Conservation (phyloP, 176 grass and related monocot genomes). For the Zea luxurians region DNA sequence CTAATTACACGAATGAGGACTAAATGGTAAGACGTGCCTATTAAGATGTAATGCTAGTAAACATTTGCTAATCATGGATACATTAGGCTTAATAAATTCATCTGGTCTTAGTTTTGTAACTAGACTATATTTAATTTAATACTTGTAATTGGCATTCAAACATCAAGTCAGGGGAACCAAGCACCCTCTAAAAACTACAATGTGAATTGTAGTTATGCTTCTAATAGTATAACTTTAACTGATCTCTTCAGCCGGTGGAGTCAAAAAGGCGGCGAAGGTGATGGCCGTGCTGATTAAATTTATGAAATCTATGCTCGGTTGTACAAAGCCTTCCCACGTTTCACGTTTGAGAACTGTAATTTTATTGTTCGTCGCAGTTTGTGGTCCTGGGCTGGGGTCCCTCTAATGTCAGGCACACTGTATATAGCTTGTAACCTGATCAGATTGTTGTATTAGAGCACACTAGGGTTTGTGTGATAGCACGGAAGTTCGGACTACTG, state of each 20-base stretch:
- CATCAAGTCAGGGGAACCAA: too few species aligned
- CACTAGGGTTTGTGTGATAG: slow-evolving; percentile 38
- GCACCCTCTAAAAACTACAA: not conserved
- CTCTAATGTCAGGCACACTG: slow-evolving; percentile 41
- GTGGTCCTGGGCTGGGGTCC: slow-evolving; percentile 3
- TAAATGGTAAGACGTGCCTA: too few species aligned
- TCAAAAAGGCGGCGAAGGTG: slow-evolving; percentile 89
- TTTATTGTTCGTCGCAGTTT: slow-evolving; percentile 35
- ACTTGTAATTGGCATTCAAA: too few species aligned
- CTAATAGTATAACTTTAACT: not conserved
- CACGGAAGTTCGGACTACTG: not conserved
- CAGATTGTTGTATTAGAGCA: slow-evolving; percentile 52
- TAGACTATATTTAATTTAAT: too few species aligned
- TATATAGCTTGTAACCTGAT: slow-evolving; percentile 53
- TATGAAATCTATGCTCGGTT: slow-evolving; percentile 30
- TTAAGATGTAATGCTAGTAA: too few species aligned
- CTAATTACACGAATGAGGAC: too few species aligned
- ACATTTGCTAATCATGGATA: too few species aligned
- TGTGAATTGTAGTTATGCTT: not conserved
- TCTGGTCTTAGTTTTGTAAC: too few species aligned
- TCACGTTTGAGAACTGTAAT: slow-evolving; percentile 46
- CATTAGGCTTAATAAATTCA: too few species aligned
- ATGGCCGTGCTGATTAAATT: slow-evolving; percentile 34
- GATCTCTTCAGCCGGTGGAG: slow-evolving; percentile 58
- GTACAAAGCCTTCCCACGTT: slow-evolving; percentile 60